A percentile compares a stretch with the other conserved stretches of the same genome.
Evolutionary conservation across 1,284 basidiomycete species (phyloP).

Genomic region (Cystobasidium pallidum): DNA sequence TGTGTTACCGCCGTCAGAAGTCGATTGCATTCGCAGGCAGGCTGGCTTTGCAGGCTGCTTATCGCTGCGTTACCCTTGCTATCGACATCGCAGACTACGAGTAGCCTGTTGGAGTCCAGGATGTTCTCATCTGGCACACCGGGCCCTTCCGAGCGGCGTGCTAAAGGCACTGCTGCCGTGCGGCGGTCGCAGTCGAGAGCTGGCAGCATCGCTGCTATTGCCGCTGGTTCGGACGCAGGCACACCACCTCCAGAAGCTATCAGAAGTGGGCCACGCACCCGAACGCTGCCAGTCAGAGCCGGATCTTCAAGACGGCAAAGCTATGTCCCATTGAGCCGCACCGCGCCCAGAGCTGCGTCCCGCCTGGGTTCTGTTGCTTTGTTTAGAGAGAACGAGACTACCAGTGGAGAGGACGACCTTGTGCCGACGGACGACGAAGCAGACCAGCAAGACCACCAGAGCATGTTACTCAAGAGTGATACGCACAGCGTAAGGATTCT

Average conservation of each 20-base stretch:
- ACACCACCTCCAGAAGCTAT: conserved; percentile 23
- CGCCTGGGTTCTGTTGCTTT: conserved; percentile 1
- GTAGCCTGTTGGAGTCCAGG: background rate
- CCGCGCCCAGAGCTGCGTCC: conserved; percentile 8
- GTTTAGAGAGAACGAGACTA: background rate
- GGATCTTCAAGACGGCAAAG: conserved; percentile 13
- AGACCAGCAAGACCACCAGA: conserved; percentile 10
- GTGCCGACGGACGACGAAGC: background rate
- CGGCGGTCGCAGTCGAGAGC: conserved; percentile 39
- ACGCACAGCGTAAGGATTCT: conserved; percentile 29
- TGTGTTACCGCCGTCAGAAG: no score
- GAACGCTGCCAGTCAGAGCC: background rate
- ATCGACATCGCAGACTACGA: no score
- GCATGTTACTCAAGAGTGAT: conserved; percentile 34
- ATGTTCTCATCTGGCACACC: conserved; percentile 39
- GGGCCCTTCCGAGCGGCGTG: conserved; percentile 2
- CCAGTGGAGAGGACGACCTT: conserved; percentile 3
- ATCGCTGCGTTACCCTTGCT: no score
- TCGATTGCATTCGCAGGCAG: background rate
- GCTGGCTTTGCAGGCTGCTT: background rate
- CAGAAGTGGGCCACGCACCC: background rate
- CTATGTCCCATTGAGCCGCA: conserved; percentile 1
- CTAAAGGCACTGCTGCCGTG: conserved; percentile 13
- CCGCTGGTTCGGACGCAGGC: conserved; percentile 5
- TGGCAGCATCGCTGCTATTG: conserved; percentile 25